phyloP scores from a whole-genome alignment of 306 rosid genomes.

The Acacia acuminata region DNA sequence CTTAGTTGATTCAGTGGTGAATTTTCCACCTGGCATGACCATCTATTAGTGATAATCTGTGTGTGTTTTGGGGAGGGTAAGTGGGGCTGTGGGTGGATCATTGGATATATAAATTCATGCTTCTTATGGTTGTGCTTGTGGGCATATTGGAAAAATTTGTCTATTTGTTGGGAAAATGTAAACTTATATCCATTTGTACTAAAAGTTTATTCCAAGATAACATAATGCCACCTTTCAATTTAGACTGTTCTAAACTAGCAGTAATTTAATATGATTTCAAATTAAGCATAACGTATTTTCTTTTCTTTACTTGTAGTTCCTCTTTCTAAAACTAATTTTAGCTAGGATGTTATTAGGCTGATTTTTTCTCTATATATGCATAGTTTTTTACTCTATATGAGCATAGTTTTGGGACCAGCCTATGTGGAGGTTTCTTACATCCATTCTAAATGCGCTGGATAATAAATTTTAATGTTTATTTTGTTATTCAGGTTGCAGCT shows the following conservation, averaged over 20 bases:
- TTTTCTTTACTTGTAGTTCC: not conserved
- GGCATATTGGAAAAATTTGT: not conserved
- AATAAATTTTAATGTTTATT: conserved; percentile 11
- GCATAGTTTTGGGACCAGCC: conserved; percentile 1
- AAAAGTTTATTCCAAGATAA: conserved; percentile 8
- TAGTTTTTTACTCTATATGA: not conserved
- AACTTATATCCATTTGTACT: not conserved
- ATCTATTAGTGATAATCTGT: conserved; percentile 49
- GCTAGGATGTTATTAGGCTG: not conserved
- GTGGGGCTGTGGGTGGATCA: conserved; percentile 37
- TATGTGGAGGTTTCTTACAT: conserved; percentile 17
- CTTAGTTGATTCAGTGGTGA: conserved; percentile 94
- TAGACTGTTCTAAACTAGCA: not conserved
- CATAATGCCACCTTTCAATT: not conserved
- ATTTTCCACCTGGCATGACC: conserved; percentile 58
- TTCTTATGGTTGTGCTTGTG: conserved; percentile 22
- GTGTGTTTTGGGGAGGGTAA: conserved; percentile 43
- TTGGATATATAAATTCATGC: conserved; percentile 30
- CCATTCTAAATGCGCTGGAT: conserved; percentile 9
- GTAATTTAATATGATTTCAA: not conserved
- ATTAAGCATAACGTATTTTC: not conserved
- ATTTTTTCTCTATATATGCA: not conserved
- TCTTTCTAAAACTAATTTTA: not conserved
- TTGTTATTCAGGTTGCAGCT: conserved; percentile 62
- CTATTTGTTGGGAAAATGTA: conserved; percentile 22